Evolutionary conservation across 176 grass and related monocot species (phyloP), one percentile per base, ranked within the genome.

Genomic region (Miscanthus lutarioriparius): DNA sequence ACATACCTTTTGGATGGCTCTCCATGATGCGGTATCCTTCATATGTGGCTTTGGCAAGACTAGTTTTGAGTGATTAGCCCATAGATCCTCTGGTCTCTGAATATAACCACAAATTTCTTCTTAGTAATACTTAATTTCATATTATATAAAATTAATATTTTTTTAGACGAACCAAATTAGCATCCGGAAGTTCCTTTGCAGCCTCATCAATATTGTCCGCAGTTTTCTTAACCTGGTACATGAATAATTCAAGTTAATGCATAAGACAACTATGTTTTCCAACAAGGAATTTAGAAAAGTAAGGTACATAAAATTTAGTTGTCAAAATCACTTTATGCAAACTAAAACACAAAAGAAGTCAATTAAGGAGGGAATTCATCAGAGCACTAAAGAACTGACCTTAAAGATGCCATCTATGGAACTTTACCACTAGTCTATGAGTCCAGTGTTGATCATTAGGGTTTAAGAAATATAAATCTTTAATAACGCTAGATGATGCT

Each of bases 111-210:
- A 48, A 62, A 88, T 53, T 72, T 83, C 30, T 79, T 43, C 19
- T 16, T 3, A 62, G 22, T 59, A 11, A 72, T 64, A 87, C 25
- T 72, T 62, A 83, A n/a, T 61, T 13, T 82, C 25, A 74, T 65
- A 15, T 61, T 36, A 26, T 61, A 69, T 8, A 64, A 51, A 73
- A 82, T 41, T 41, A 63, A 71, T 78, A 71, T 73, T 73, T 41
- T 41, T 49, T 68, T 36, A 58, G 30, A 76, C 80, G 79, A 85
- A 98, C 96, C 89, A 89, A 84, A 88, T 98, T 95, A 82, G 91
- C 93, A 98, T 98, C 96, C 28, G 91, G 96, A 84, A 98, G 96
- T 89, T 98, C 96, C 64, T 94, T 98, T 32, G 91, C 87, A 75
- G 93, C 96, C 75, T 93, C 82, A 25, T 93, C 90, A 88, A 98